Evolutionary conservation across 1,284 basidiomycete species (phyloP).

Genomic region (Meripilus lineatus): DNA sequence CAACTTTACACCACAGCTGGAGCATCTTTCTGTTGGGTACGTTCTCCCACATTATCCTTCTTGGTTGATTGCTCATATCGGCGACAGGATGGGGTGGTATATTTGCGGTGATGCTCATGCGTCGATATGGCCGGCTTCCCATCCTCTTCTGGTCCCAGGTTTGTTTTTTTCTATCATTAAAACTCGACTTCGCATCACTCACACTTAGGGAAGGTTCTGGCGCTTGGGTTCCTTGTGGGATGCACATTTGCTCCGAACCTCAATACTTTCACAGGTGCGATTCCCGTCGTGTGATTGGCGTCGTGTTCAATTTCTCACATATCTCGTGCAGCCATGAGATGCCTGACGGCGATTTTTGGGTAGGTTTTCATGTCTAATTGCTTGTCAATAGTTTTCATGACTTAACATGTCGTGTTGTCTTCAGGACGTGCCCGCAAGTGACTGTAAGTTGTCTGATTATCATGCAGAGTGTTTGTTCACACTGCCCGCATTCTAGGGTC

Average conservation of each 20-base stretch:
- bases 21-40: constrained; percentile 62
- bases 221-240: constrained; percentile 45
- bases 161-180: constrained; percentile 8
- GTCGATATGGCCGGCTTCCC: constrained; percentile 55
- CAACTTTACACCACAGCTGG: constrained; percentile 39
- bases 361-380: constrained; percentile 26
- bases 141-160: constrained; percentile 63
- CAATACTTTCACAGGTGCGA: constrained; percentile 45
- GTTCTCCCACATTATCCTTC: constrained; percentile 8
- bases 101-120: constrained; percentile 54
- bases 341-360: constrained; percentile 67
- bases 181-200: background rate
- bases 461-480: background rate
- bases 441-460: constrained; percentile 38
- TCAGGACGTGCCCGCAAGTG: constrained; percentile 62
- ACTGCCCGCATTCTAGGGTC: constrained; percentile 37
- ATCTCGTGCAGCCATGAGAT: constrained; percentile 51
- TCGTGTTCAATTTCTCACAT: background rate
- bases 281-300: background rate
- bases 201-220: constrained; percentile 34
- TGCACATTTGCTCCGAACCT: constrained; percentile 51
- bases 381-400: background rate
- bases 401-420: background rate
- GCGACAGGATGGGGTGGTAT: constrained; percentile 54
- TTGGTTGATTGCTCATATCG: constrained; percentile 1